Percentiles rank a stretch among this genome's conserved stretches.
Conservation (phyloP, 495 filamentous ascomycete species). For the Cenococcum geophilum region DNA sequence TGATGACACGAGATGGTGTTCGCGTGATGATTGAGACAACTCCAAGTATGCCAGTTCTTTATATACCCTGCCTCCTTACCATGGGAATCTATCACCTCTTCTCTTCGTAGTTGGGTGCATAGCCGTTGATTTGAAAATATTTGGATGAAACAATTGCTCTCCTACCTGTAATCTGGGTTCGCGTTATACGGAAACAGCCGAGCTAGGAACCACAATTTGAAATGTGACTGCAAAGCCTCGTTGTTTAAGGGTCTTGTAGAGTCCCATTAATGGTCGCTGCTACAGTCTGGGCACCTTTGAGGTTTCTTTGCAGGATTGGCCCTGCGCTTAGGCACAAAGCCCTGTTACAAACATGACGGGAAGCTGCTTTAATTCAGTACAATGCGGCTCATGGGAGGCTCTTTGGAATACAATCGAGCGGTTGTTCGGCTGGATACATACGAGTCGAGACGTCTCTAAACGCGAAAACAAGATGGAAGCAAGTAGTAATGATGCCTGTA, state of each 20-base stretch:
- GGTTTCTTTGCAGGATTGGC: not conserved
- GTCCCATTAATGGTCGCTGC: conserved; percentile 5
- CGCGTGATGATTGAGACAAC: conserved; percentile 14
- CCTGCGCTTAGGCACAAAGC: not conserved
- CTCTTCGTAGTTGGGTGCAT: not conserved
- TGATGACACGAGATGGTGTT: conserved; percentile 1
- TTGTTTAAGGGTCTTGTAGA: conserved; percentile 1
- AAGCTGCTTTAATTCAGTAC: conserved; percentile 8
- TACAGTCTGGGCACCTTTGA: not conserved
- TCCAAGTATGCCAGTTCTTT: conserved; percentile 14
- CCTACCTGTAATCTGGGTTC: not conserved
- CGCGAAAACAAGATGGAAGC: not conserved
- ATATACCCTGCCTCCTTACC: conserved; percentile 8
- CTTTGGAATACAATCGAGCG: conserved; percentile 26
- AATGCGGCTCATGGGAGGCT: conserved; percentile 5
- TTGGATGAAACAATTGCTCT: conserved; percentile 10
- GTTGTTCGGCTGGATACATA: conserved; percentile 5
- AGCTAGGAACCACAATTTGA: conserved; percentile 11
- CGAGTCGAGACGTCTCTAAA: not conserved
- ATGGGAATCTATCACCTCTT: not conserved
- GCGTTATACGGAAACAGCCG: conserved; percentile 16
- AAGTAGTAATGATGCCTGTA: not conserved
- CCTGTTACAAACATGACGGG: conserved; percentile 16
- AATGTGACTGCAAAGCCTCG: not conserved
- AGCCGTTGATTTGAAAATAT: conserved; percentile 7